A percentile compares a stretch with the other conserved stretches of the same genome.
Conservation (phyloP, 2,329 filamentous ascomycete genomes). For the Alternaria ethzedia region DNA sequence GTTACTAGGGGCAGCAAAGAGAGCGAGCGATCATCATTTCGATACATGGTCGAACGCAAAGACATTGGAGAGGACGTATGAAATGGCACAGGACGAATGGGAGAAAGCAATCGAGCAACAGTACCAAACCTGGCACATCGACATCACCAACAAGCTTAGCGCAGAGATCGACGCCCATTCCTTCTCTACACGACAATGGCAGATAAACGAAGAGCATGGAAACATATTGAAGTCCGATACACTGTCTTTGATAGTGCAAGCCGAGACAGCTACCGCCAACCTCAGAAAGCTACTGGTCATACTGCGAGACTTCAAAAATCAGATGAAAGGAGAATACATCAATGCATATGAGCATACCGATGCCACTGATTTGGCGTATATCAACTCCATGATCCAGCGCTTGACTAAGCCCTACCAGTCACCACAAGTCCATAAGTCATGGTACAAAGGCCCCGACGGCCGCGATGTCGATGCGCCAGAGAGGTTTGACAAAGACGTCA, state of each 20-base stretch:
- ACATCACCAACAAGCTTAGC: neutral
- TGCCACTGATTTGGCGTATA: neutral
- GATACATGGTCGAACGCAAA: neutral
- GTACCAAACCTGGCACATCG: neutral
- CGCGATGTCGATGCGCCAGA: rapidly evolving
- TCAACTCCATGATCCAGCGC: neutral
- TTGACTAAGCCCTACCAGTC: neutral
- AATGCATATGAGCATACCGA: neutral
- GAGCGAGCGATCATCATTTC: neutral
- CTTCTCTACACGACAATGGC: neutral
- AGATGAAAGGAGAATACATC: neutral
- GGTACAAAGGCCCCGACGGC: neutral
- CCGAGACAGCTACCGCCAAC: neutral
- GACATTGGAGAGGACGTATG: neutral
- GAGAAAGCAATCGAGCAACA: neutral
- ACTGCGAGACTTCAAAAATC: neutral
- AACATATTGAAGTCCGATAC: neutral
- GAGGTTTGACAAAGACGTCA: neutral
- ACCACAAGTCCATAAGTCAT: neutral
- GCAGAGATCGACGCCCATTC: neutral
- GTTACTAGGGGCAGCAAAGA: neutral
- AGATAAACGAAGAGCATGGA: neutral
- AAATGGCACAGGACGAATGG: neutral
- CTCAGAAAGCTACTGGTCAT: neutral
- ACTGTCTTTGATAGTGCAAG: neutral